Base-by-base conservation (phyloP, 768 basidiomycete species). In the Tulasnella sp. region DNA sequence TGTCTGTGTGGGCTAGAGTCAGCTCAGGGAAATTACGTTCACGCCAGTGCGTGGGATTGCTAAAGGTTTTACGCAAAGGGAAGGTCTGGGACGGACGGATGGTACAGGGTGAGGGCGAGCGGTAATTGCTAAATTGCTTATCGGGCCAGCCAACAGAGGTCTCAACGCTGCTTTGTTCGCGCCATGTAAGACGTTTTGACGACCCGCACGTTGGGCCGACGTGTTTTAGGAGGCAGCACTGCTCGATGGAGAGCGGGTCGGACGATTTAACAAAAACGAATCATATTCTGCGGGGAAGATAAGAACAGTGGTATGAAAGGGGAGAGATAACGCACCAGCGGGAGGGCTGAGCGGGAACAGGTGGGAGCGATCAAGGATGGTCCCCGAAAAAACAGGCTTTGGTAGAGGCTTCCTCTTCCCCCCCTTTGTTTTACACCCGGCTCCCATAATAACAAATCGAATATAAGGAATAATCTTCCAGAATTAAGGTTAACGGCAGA, bases 121-220 rank as follows among this genome's bases (percentile, higher is more conserved):
- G 40, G 74, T 42, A 75, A 75, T 75, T 75, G 74, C 74, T 75
- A 75, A 75, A 75, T 75, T 75, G 74, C 74, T 75, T 75, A 75
- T 75, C 74, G 34, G 74, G 74, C 74, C 46, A 37, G 40, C 24
- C 16, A 42, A 48, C n/a, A 37, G 31, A 75, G 74, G 74, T 75
- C 40, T 42, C 74, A 24, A 42, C 40, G 74, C 46, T 54, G 54
- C 24, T 7, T 20, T 40, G 9, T 42, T 22, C n/a, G 28, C 42
- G 78, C 8, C 37, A 54, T 50, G 4, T 9, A 48, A 11, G 20
- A 40, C 31, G 28, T n/a, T 41, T 41, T 44, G 4, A 41, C 46
- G 40, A 18, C 31, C 48, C 42, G 1, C 83, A 84, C 73, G 64
- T 69, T 37, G 28, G n/a, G 64, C 11, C 22, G n/a, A 0, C n/a